A percentile compares a stretch with the other conserved stretches of the same genome.
Conservation (phyloP, 179 eudicot species). For the Heliamphora pulchella region DNA sequence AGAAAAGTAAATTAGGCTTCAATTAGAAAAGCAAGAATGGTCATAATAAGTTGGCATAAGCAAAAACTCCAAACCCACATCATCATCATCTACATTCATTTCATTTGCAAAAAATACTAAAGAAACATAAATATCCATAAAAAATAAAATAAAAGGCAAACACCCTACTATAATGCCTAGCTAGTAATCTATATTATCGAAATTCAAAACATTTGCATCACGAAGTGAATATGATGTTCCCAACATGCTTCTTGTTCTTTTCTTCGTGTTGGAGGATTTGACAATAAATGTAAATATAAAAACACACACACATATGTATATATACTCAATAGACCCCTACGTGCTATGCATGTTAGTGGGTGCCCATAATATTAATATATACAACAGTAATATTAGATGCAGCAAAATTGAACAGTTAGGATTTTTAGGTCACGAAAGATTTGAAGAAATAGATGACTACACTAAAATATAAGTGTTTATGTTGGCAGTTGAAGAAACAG, state of each 20-base stretch:
- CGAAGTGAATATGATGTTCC: background rate
- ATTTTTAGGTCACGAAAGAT: too few species aligned
- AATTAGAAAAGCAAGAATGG: background rate
- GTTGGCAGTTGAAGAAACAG: too few species aligned
- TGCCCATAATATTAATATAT: too few species aligned
- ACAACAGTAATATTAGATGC: too few species aligned
- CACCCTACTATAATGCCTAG: background rate
- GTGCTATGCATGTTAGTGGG: too few species aligned
- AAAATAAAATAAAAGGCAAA: background rate
- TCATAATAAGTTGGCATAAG: background rate
- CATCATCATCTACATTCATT: background rate
- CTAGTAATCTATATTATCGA: too few species aligned
- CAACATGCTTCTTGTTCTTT: background rate
- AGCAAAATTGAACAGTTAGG: too few species aligned
- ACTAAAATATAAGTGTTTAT: too few species aligned
- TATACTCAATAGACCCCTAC: too few species aligned
- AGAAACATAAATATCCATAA: background rate
- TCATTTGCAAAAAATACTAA: background rate
- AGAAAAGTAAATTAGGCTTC: background rate
- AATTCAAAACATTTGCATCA: background rate
- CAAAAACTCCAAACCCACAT: background rate
- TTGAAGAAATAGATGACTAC: too few species aligned
- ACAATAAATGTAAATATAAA: background rate
- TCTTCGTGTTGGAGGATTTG: background rate
- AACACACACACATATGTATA: background rate